Percentiles rank a stretch among this genome's conserved stretches.
Evolutionary conservation across 176 grass and related monocot species (phyloP).

Genomic region (Ensete glaucum): DNA sequence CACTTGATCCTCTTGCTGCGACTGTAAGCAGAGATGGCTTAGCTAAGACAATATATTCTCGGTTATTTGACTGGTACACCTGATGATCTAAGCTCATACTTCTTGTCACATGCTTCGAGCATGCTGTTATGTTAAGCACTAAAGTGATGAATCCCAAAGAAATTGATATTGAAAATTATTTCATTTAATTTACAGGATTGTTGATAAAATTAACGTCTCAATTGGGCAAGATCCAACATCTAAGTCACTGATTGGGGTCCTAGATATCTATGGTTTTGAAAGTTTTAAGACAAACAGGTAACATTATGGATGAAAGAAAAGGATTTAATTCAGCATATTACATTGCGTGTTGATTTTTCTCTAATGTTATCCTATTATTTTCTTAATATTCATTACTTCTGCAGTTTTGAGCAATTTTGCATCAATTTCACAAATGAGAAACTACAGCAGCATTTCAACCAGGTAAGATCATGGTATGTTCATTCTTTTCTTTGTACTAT

Average conservation of each 20-base stretch:
- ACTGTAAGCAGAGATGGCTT: slow-evolving; percentile 94
- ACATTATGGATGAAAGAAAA: neutral
- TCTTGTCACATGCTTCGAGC: neutral
- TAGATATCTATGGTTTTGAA: slow-evolving; percentile 99
- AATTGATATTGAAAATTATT: neutral
- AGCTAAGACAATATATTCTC: slow-evolving; percentile 96
- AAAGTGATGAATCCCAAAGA: neutral
- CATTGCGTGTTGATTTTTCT: neutral
- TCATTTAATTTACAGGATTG: slow-evolving; percentile 50
- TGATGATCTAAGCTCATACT: neutral
- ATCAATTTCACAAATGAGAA: slow-evolving; percentile 99
- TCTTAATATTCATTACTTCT: slow-evolving; percentile 17
- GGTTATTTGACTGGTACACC: slow-evolving; percentile 95
- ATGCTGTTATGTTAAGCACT: neutral
- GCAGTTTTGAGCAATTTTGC: slow-evolving; percentile 96
- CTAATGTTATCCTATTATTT: neutral
- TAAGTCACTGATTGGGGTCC: slow-evolving; percentile 86
- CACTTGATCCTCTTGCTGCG: slow-evolving; percentile 84
- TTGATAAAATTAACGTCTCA: slow-evolving; percentile 89
- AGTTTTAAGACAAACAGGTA: slow-evolving; percentile 97
- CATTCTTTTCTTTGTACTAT: neutral
- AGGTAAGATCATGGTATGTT: slow-evolving; percentile 32
- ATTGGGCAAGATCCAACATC: slow-evolving; percentile 91
- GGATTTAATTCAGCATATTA: neutral
- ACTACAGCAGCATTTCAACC: slow-evolving; percentile 98